Evolutionary conservation across 495 filamentous ascomycete species (phyloP), one percentile per base, ranked within the genome.

Genomic region (Hyaloscypha hepaticicola): DNA sequence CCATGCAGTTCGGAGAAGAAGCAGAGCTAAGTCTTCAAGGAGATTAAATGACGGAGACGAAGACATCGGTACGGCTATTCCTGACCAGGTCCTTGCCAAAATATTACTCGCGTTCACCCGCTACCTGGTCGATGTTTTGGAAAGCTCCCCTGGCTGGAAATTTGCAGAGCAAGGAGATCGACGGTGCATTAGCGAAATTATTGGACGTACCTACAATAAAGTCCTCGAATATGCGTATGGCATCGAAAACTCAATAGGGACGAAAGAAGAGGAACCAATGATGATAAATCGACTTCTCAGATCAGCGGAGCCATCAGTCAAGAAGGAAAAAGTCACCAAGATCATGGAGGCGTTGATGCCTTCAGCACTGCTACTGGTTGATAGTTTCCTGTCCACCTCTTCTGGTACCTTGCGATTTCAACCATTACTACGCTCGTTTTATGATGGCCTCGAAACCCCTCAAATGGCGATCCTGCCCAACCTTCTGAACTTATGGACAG

Each of bases 71-170:
- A 81, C 89, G 16, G 90, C 88, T 5, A 84, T 92, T 41, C 89
- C 92, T 9, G 87, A 93, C 50, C 88, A 88, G 66, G 83, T 89
- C 38, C 86, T 96, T 66, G 85, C 87, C 57, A 85, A 86, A 56
- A 87, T 93, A 27, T 73, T 93, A 22, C 76, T 87, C 9, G 87
- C 87, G 27, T 89, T 93, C 64, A 86, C 86, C 19, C 85, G 88
- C 64, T 85, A 85, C 12, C 80, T 90, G 70, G 79, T 93, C 28
- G 92, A 96, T 70, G 82, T 96, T 8, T 90, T 91, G 69, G 90
- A 94, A 76, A 91, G 88, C 74, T 89, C 86, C 21, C 82, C 81
- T 22, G 90, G 85, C 6, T 98, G 93, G 96, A 89, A 86, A 69
- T 96, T 96, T 72, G 80, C 80, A 12, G 80, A 83, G 5, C 79